Base-by-base conservation (phyloP, 192 early-diverging fungal genomes). In the Oehlia diaphana region DNA sequence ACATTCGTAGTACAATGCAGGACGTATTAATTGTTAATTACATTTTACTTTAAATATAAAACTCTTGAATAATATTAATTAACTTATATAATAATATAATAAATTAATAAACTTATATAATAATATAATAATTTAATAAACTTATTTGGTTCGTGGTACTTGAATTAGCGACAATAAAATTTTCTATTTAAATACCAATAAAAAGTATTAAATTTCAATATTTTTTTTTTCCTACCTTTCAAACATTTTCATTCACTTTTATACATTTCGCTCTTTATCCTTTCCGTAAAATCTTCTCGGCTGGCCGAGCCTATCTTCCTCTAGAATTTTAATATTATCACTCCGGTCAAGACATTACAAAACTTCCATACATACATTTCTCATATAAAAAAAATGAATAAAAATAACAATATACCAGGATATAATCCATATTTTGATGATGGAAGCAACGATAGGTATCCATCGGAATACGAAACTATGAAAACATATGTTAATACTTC, bases 251-350 rank as follows among this genome's bases (percentile, higher is more conserved):
- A 19, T 31, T 31, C 28, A 1, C 13, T 23, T 4, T 13, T 4
- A 3, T 10, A 4, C 28, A 21, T 6, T 64, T 12, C 12, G 4
- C 12, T 65, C 64, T 19, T 65, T 19, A 9, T 28, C 3, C 14
- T 66, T 66, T 13, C 33, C 14, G 28, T 66, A 66, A 33, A 33
- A 26, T 33, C 64, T 39, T 42, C n/a, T 63, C 35, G 33, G 74
- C 74, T 76, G 74, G 74, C 74, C 74, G 74, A 76, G 61, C 35
- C 26, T 53, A 1, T 58, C 12, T 74, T 4, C 47, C 7, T 73
- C n/a, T 26, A 23, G 39, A 73, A 47, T 31, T 58, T 37, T 19
- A 66, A n/a, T n/a, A 3, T 28, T 33, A 31, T 28, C 13, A 28
- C 14, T 31, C 5, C 35, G 35, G 23, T 66, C 19, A n/a, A 63